Base-by-base conservation (phyloP, 139 green algal species). In the Chlamydomonas incerta region DNA sequence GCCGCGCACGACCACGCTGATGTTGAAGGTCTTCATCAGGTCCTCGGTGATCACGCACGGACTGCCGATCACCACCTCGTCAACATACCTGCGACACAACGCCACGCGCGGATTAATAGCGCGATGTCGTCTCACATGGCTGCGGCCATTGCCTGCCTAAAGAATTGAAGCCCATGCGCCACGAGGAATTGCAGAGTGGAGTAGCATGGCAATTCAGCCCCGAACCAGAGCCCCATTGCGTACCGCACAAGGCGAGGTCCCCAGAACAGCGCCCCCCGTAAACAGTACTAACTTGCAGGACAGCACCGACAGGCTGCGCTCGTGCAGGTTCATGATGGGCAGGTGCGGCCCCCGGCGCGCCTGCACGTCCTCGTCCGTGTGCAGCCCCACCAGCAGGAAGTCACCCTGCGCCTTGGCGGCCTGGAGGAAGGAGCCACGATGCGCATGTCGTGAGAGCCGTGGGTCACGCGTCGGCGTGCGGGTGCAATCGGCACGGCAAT, bases 311-410 rank as follows among this genome's bases (percentile, higher is more conserved):
- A 99, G 93, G 62, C 90, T 94, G 83, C 98, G 94, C 93, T 99
- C 98, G 74, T 99, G 97, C 87, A 99, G 83, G 88, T 96, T 97
- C 95, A 99, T 98, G 91, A 99, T 99, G 76, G 98, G 98, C 74
- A 98, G 93, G 93, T 99, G 96, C 1, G 91, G 92, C 2, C 92
- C 96, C 14, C 96, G 82, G 21, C 96, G 93, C 66, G 92, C 92
- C 52, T 86, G 79, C 33, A 99, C 95, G 62, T 97, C 95, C 71
- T 98, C 97, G 88, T 99, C 98, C 1, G 90, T 93, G 94, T 99
- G 98, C 24, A 99, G 75, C 5, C 98, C 98, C 65, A 99, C 98
- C 79, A 99, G 90, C 89, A 99, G 87, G 76, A 99, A 99, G 92
- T 98, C 96, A 14, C 98, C 98, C 55, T 93, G 82, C 41, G 91